These are phyloP conservation scores for Fistulifera pelliculosa DNA, from an alignment of 108 stramenopile species.

Conservation along the genomic window DNA sequence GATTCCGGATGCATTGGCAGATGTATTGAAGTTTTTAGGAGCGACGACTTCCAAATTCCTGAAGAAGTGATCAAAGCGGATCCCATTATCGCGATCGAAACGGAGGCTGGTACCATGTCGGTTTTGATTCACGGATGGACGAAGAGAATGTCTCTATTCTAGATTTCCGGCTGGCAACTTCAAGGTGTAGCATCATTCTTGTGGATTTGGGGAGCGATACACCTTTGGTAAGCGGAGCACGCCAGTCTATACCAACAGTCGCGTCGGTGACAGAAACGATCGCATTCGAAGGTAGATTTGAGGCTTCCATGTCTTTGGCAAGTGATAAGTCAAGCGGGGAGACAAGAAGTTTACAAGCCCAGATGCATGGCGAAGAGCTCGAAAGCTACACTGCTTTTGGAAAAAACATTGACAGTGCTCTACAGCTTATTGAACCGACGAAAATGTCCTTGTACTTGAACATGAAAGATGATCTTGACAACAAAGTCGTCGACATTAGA, in stretches of 20 bases:
- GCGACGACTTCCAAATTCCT: neutral
- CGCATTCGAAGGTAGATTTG: slow-evolving; percentile 56
- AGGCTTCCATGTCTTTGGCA: slow-evolving; percentile 18
- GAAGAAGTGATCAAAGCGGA: neutral
- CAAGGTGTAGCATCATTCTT: slow-evolving; percentile 37
- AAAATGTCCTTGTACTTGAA: slow-evolving; percentile 44
- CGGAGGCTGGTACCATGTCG: neutral
- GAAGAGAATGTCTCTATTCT: neutral
- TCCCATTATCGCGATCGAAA: too few relatives aligned
- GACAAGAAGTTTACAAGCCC: slow-evolving; percentile 26
- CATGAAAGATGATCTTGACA: slow-evolving; percentile 13
- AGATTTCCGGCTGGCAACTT: slow-evolving; percentile 6
- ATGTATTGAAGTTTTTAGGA: slow-evolving; percentile 48
- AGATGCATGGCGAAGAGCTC: slow-evolving; percentile 52
- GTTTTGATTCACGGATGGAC: neutral
- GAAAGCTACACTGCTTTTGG: slow-evolving; percentile 80
- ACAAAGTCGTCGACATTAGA: slow-evolving; percentile 40
- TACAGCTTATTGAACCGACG: slow-evolving; percentile 77
- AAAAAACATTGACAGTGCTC: slow-evolving; percentile 39
- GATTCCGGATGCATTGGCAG: slow-evolving; percentile 64
- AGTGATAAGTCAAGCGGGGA: slow-evolving; percentile 19
- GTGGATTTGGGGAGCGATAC: slow-evolving; percentile 31
- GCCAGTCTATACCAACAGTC: neutral
- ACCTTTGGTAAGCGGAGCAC: neutral
- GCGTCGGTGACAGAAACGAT: slow-evolving; percentile 47